Base-by-base conservation (phyloP, 257 asterid species). In the Solanum neorickii region DNA sequence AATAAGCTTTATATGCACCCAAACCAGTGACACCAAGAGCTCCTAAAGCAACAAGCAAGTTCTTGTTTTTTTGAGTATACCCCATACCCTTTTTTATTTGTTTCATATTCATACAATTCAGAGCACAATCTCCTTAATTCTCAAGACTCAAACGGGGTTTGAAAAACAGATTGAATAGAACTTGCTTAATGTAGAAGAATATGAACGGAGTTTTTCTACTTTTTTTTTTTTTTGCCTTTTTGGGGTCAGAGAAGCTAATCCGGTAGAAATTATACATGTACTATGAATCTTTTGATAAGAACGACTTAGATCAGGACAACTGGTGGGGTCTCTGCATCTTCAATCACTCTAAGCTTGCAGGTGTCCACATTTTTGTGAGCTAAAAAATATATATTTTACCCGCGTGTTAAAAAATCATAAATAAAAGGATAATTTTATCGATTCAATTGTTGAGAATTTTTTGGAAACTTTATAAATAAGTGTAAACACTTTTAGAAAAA, bases 21-120 rank as follows among this genome's bases (percentile, higher is more conserved):
- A 93, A 95, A 77, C 91, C 80, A 8, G 94, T 90, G 65, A 91
- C n/a, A 3, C 94, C 95, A 65, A 95, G 82, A 49, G 93, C 93
- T 60, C 92, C 96, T 16, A 91, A 52, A 41, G 87, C 87, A 87
- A 92, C 49, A 69, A 88, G 86, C 94, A 91, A 93, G 80, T 87
- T 93, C 77, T 86, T 92, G 86, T 90, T 93, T 86, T 80, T 93
- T 86, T 82, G 83, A 6, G 91, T 73, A 49, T 86, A 88, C 49
- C 62, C 85, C 41, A 93, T 47, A 21, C 94, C 90, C 87, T 87
- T 86, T 62, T 73, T 83, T 37, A 90, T 65, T 83, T 86, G 56
- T 29, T 87, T 89, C 41, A 90, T 91, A 80, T 91, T 96, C 96
- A 92, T 92, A 75, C 33, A 65, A 72, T 60, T 44, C 12, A 86